Base-by-base conservation (phyloP, 225 moss, liverwort and hornwort species). In the Marchantia paleacea region DNA sequence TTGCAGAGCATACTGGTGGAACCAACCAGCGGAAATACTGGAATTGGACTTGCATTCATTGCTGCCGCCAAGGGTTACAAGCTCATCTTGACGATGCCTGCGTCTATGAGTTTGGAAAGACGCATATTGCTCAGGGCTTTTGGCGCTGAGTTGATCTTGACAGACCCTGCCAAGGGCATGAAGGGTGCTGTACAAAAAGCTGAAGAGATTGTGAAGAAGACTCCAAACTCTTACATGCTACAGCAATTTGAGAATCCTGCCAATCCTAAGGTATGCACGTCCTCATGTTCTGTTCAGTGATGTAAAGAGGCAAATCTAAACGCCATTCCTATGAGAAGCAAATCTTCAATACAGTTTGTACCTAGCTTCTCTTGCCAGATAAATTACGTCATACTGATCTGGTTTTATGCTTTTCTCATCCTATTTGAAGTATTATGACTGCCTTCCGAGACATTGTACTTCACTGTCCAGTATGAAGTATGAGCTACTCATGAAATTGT, bases 211-310 rank as follows among this genome's bases (percentile, higher is more conserved):
- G 80, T 93, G 78, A 95, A 99, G 83, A 95, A 86, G 81, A 99
- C 97, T 28, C 80, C 91, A 49, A 92, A 91, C 78, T 87, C 97
- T 7, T 95, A 99, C 90, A 99, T 99, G 97, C 89, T 99, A 52
- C 97, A 99, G 75, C 97, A 99, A 86, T 99, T 99, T 85, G 95
- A 99, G 82, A 99, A 99, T 60, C 93, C 95, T 52, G 97, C 97
- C 75, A 99, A 99, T 81, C 97, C 97, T 2, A 95, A 95, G 93
- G 97, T 93, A 26, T 39, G 39, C 39, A 39, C 39, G 39, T 39
- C 39, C 5, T 39, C 39, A 39, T 39, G 39, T 39, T n/a, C 22
- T 64, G 39, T 39, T 5, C 39, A 39, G 39, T 39, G 39, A 39
- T 39, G 5, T 39, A 39, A 39, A 39, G 39, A 39, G 39, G 5